Evolutionary conservation across 768 basidiomycete species (phyloP).

Genomic region (Tremella yokohamensis): DNA sequence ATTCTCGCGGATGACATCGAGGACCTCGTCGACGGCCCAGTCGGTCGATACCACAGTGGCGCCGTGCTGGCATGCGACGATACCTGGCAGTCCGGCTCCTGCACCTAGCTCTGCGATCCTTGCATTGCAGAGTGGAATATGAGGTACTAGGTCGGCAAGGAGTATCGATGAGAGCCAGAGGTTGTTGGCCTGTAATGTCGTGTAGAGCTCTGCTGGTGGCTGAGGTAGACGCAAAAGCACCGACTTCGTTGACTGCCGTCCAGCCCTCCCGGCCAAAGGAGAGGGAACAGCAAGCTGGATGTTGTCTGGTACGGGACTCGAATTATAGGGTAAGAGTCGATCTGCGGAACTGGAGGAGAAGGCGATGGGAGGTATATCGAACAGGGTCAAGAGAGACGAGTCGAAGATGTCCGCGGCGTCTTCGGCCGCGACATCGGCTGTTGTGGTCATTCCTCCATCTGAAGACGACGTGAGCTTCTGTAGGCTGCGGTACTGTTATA

Average conservation of each 20-base stretch:
- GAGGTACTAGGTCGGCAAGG: slow-evolving; percentile 38
- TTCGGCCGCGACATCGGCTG: slow-evolving; percentile 7
- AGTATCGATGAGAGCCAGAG: slow-evolving; percentile 45
- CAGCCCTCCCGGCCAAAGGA: too few relatives aligned
- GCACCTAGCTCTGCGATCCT: slow-evolving; percentile 46
- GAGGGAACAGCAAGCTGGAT: neutral
- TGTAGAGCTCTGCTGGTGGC: slow-evolving; percentile 40
- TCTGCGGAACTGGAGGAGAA: slow-evolving; percentile 24
- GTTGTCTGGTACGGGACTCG: slow-evolving; percentile 3
- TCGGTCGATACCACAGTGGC: slow-evolving; percentile 39
- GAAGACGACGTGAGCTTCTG: neutral
- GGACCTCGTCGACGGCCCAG: slow-evolving; percentile 37
- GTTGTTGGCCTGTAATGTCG: slow-evolving; percentile 43
- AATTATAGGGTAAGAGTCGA: slow-evolving; percentile 19
- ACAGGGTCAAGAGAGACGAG: slow-evolving; percentile 29
- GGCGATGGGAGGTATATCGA: slow-evolving; percentile 40
- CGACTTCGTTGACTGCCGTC: neutral
- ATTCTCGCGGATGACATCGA: slow-evolving; percentile 25
- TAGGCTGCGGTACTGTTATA: too few relatives aligned
- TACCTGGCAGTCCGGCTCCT: slow-evolving; percentile 44
- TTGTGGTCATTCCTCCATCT: neutral
- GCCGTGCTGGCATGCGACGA: slow-evolving; percentile 20
- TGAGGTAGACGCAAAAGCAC: slow-evolving; percentile 35
- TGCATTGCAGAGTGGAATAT: neutral
- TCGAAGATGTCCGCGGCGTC: slow-evolving; percentile 41